Base-by-base conservation (phyloP, 768 basidiomycete species). In the Leccinum uliginosum region DNA sequence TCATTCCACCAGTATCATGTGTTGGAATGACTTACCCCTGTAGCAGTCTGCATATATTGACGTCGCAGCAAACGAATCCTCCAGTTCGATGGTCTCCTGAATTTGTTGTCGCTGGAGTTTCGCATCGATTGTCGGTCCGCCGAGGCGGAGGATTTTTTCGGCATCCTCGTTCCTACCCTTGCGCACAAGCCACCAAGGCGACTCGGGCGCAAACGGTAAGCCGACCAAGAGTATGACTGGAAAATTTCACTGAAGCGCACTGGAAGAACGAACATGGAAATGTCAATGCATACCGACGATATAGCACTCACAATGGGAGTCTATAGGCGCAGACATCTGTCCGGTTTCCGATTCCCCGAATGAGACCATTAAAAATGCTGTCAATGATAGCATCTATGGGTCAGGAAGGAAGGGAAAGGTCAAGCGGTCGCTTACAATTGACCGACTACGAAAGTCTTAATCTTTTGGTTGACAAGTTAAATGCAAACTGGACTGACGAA, bases 171-270 rank as follows among this genome's bases (percentile, higher is more conserved):
- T n/a, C n/a, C n/a, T n/a, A n/a, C n/a, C n/a, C n/a, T n/a, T n/a
- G n/a, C n/a, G n/a, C n/a, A 53, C 71, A 8, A 72, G 62, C 71
- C 71, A 73, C 71, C 71, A 72, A 0, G 70, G 71, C 0, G 62
- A 65, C 53, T 73, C 72, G 0, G 72, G 70, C 4, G 69, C 69
- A 27, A 72, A 69, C 1, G 62, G 60, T 32, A 73, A 63, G 19
- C 72, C 72, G 6, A 64, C 54, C 47, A 73, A 52, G 46, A 73
- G 64, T 3, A 72, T 62, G 45, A 66, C 27, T 1, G 70, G 72
- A 55, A 71, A 71, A 40, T 73, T 71, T 65, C 70, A 72, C 38
- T 72, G 71, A 15, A 73, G 53, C 8, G 65, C 68, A 40, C 67
- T 68, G 45, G 14, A n/a, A 51, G 29, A 17, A 50, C 1, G 2